Conservation (phyloP, 1,284 basidiomycete genomes). For the Afroboletus lepidellus region DNA sequence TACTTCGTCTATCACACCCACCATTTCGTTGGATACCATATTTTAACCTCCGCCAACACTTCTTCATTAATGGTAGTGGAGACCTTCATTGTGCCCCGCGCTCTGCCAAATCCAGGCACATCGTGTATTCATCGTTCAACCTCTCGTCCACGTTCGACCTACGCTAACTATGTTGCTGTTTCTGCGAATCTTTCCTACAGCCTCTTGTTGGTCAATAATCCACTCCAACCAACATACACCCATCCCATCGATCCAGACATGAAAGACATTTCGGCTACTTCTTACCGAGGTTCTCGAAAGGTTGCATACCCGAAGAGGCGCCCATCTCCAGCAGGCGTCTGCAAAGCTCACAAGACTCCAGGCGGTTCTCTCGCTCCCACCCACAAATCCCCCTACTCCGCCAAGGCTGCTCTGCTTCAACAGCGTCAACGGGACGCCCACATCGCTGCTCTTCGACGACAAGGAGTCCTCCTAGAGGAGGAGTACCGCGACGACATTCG, state of each 20-base stretch:
- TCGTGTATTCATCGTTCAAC: conserved; percentile 16
- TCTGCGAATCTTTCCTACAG: conserved; percentile 33
- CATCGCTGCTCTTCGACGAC: conserved; percentile 61
- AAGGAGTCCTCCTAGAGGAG: conserved; percentile 78
- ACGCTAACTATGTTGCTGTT: conserved; percentile 18
- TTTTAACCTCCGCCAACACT: conserved; percentile 9
- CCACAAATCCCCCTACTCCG: conserved; percentile 62
- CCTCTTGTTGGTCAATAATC: conserved; percentile 42
- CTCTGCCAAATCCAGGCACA: conserved; percentile 3
- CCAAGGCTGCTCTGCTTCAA: conserved; percentile 55
- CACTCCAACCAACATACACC: conserved; percentile 38
- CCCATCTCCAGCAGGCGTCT: conserved; percentile 73
- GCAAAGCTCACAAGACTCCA: conserved; percentile 62
- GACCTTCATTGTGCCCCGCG: not conserved
- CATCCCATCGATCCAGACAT: conserved; percentile 44
- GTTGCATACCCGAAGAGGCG: conserved; percentile 77
- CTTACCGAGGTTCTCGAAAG: conserved; percentile 58
- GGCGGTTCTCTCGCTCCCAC: conserved; percentile 41
- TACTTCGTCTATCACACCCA: not conserved
- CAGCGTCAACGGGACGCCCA: conserved; percentile 70
- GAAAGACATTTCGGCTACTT: conserved; percentile 69
- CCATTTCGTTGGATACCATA: conserved; percentile 15
- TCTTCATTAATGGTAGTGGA: conserved; percentile 6
- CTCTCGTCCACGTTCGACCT: conserved; percentile 8
- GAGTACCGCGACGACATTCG: conserved; percentile 95